Conservation (phyloP, 139 green algal species). For the Auxenochlorella pyrenoidosa region DNA sequence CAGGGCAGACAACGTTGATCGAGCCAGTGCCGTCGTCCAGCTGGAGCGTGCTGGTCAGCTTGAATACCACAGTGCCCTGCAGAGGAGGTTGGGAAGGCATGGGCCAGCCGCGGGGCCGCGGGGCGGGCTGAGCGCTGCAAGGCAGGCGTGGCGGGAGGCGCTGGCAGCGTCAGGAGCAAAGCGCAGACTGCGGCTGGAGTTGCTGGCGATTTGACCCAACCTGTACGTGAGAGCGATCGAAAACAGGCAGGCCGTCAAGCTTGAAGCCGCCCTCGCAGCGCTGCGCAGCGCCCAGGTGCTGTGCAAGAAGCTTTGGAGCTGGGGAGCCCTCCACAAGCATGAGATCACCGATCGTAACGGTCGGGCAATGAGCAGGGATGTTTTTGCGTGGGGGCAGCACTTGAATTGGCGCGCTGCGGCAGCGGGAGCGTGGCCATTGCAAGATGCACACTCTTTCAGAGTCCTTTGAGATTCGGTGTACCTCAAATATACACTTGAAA, state of each 20-base stretch:
- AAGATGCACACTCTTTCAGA: no score
- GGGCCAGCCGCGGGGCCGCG: background rate
- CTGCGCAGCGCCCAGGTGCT: background rate
- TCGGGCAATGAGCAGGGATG: background rate
- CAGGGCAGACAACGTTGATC: background rate
- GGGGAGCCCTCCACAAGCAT: background rate
- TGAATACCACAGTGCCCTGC: constrained; percentile 28
- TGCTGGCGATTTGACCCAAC: background rate
- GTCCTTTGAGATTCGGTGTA: no score
- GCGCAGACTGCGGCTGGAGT: background rate
- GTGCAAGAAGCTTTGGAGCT: constrained; percentile 20
- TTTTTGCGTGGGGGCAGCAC: background rate
- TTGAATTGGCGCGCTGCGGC: background rate
- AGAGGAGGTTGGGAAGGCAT: background rate
- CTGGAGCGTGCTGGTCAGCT: background rate
- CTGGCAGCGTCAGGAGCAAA: background rate
- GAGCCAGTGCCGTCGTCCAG: constrained; percentile 31
- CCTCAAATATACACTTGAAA: no score
- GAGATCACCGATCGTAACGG: no score
- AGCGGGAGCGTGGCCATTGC: background rate
- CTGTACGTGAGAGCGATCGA: constrained; percentile 34
- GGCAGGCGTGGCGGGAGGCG: background rate
- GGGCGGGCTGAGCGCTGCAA: no score
- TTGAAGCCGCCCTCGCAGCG: background rate
- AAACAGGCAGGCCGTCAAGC: background rate